Evolutionary conservation across 768 basidiomycete species (phyloP), one percentile per base, ranked within the genome.

Genomic region (Mycena latifolia): DNA sequence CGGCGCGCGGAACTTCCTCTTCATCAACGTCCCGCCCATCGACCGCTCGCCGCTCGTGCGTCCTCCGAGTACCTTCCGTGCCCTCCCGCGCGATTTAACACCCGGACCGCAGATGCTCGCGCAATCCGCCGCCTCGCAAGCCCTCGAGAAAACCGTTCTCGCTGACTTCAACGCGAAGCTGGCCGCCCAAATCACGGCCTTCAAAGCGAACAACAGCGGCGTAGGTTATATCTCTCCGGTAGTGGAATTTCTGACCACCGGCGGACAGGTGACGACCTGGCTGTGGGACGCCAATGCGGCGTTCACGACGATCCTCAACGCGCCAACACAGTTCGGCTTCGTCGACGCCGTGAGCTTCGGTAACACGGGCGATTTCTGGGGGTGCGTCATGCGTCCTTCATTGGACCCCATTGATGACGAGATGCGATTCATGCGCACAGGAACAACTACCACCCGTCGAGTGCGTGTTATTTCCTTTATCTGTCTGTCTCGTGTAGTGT

Each of bases 1-100:
- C 28, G 90, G 90, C 20, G 90, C 84, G 10, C 80, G 89, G 39
- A 87, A 76, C 75, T 89, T 84, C 79, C 79, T 85, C 63, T 86
- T 86, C 65, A 78, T 76, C 66, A 81, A 75, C 25, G 81, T 82
- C n/a, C 78, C 78, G 4, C 77, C 80, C 22, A 76, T 82, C n/a
- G 78, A 85, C 54, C 77, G 81, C 27, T 79, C 80, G 8, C 84
- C 82, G 3, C 60, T 81, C 67, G 85, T 85, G 70, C 22, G 74
- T 57, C 27, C 22, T n/a, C 33, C 33, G 33, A 35, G 14, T 35
- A 7, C 8, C 14, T 35, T 35, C n/a, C n/a, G n/a, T n/a, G n/a
- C 14, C 37, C 45, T 37, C 46, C 24, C 18, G 29, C 33, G n/a
- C 3, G 22, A 53, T 14, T 24, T 37, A 3, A 12, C 28, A 15